A percentile compares a stretch with the other conserved stretches of the same genome.
These are phyloP conservation scores for Monilinia aucupariae DNA, from an alignment of 2,329 filamentous ascomycete genomes.

Conservation along the genomic window DNA sequence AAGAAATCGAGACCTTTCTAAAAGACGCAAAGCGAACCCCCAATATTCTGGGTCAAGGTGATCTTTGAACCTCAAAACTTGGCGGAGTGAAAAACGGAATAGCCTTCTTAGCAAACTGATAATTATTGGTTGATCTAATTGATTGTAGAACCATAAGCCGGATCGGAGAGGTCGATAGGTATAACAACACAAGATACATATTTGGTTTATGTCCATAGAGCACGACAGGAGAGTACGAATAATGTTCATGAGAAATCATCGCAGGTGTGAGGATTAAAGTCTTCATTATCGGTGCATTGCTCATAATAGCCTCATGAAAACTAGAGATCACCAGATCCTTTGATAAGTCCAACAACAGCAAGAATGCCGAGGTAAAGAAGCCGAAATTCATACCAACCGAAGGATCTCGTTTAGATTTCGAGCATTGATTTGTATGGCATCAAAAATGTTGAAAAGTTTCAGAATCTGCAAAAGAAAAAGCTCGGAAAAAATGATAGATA, in stretches of 20 bases:
- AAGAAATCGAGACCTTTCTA: background rate
- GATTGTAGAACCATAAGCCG: background rate
- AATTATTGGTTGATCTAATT: background rate
- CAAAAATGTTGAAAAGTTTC: background rate
- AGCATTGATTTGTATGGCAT: background rate
- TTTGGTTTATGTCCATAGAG: background rate
- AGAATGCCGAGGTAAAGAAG: background rate
- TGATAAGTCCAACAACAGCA: too few species aligned
- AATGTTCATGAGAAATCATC: background rate
- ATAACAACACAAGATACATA: background rate
- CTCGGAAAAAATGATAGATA: too few species aligned
- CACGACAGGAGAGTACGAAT: background rate
- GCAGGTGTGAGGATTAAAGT: background rate
- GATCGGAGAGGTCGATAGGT: background rate
- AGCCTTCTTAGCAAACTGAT: background rate
- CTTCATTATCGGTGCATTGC: background rate
- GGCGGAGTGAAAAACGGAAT: background rate
- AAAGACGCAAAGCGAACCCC: background rate
- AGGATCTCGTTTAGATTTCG: background rate
- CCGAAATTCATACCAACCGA: background rate
- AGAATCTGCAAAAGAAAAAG: background rate
- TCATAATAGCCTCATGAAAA: background rate
- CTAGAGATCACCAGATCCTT: background rate
- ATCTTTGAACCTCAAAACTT: background rate
- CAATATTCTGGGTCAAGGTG: background rate